A percentile compares a stretch with the other conserved stretches of the same genome.
phyloP scores from a whole-genome alignment of 2,329 filamentous ascomycete species.

The Botryotinia calthae region DNA sequence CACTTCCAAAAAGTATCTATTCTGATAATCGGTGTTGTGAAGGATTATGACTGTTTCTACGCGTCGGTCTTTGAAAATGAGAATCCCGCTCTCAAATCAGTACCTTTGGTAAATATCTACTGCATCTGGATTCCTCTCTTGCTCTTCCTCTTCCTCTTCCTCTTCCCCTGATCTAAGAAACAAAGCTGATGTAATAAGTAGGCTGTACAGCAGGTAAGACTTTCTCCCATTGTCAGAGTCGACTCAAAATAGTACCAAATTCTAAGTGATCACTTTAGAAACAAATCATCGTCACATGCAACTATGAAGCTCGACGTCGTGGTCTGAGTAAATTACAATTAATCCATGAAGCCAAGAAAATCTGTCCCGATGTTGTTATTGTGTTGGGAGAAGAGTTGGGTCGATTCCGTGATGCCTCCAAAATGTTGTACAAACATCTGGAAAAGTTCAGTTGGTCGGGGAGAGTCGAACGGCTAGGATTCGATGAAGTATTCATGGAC shows the following conservation, averaged over 20 bases:
- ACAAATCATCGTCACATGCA: constrained; percentile 81
- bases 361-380: constrained; percentile 82
- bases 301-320: constrained; percentile 80
- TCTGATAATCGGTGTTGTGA: not conserved
- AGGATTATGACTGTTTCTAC: constrained; percentile 92
- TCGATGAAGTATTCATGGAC: constrained; percentile 77
- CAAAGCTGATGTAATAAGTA: constrained; percentile 29
- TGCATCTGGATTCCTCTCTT: constrained; percentile 43
- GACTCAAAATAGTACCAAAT: not conserved
- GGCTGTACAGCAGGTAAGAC: constrained; percentile 38
- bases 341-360: constrained; percentile 73
- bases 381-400: constrained; percentile 84
- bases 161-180: not conserved
- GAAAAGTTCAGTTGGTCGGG: constrained; percentile 72
- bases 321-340: constrained; percentile 80
- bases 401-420: constrained; percentile 82
- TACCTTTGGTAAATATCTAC: constrained; percentile 67
- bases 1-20: not conserved
- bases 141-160: not conserved
- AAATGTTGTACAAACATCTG: constrained; percentile 72
- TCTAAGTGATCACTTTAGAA: constrained; percentile 41
- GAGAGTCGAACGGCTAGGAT: constrained; percentile 77
- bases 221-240: not conserved
- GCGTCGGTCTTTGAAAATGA: constrained; percentile 81
- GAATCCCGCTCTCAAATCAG: constrained; percentile 66